Evolutionary conservation across 2,329 filamentous ascomycete genomes (phyloP).

Genomic region (Arthrobotrys musiformis): DNA sequence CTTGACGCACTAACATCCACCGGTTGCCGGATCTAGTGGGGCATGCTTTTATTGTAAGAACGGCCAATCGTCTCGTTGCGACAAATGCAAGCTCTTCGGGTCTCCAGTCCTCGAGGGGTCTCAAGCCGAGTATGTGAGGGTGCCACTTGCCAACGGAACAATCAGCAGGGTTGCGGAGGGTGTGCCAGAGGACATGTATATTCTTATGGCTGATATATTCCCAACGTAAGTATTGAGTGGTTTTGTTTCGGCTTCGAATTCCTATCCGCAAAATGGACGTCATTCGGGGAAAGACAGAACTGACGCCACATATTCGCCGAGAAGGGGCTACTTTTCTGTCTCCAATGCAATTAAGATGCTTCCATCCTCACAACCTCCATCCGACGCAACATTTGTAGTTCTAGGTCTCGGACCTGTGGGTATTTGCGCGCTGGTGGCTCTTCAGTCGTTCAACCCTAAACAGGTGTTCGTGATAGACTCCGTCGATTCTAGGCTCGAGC

Average conservation of each 20-base stretch:
- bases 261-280: conserved; percentile 31
- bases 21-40: conserved; percentile 64
- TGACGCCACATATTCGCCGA: conserved; percentile 46
- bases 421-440: conserved; percentile 80
- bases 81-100: conserved; percentile 76
- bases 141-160: conserved; percentile 83
- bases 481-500: conserved; percentile 77
- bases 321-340: conserved; percentile 80
- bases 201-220: conserved; percentile 91
- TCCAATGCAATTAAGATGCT: conserved; percentile 78
- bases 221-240: conserved; percentile 67
- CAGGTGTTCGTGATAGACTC: conserved; percentile 82
- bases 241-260: conserved; percentile 14
- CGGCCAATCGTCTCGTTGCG: conserved; percentile 80
- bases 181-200: conserved; percentile 73
- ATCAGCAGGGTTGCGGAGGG: conserved; percentile 77
- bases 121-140: conserved; percentile 83
- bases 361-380: conserved; percentile 65
- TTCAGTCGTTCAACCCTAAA: conserved; percentile 74
- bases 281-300: conserved; percentile 30
- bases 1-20: conserved; percentile 33
- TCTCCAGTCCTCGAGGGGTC: conserved; percentile 76
- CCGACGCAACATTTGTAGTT: conserved; percentile 77
- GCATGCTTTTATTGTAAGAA: conserved; percentile 86
- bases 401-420: conserved; percentile 89